Evolutionary conservation across 2,329 filamentous ascomycete species (phyloP), one percentile per base, ranked within the genome.

Genomic region (Cercospora zeina): DNA sequence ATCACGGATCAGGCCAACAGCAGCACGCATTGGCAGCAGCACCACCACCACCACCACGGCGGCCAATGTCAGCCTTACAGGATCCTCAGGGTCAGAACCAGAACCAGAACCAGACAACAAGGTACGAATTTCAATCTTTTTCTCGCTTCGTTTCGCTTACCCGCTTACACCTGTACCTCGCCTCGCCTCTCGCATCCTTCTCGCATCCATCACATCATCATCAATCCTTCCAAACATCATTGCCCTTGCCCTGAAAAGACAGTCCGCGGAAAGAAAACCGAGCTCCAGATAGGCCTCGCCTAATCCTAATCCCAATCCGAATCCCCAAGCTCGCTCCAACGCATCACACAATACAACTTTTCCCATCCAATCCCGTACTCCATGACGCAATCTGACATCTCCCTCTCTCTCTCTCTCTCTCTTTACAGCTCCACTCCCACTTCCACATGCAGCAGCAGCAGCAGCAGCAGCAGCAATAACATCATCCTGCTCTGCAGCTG

Each of bases 401-500:
- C 24, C 24, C n/a, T n/a, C n/a, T n/a, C n/a, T n/a, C n/a, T n/a
- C n/a, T n/a, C n/a, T n/a, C n/a, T n/a, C n/a, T n/a, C n/a, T n/a
- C n/a, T 27, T 6, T 27, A 3, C 24, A 27, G 24, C 24, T 6
- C 24, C 24, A 27, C 24, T 27, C 6, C 24, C 24, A 27, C 24
- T 27, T 27, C 24, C 24, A 27, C 24, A 27, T 27, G 24, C 24
- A 27, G 24, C 24, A 27, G 3, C 24, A 27, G 3, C 24, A 27
- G 3, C 24, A 27, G 6, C 24, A 27, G 6, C n/a, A 27, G 3
- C 24, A n/a, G n/a, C 24, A 27, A 27, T 27, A 27, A 3, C 16
- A 80, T 79, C 53, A 73, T 81, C 49, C 77, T 96, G n/a, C 79
- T 97, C 42, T 93, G 88, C 14, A 96, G 91, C 50, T 97, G 95